Evolutionary conservation across 768 basidiomycete genomes (phyloP).

Genomic region (Zangia roseola): DNA sequence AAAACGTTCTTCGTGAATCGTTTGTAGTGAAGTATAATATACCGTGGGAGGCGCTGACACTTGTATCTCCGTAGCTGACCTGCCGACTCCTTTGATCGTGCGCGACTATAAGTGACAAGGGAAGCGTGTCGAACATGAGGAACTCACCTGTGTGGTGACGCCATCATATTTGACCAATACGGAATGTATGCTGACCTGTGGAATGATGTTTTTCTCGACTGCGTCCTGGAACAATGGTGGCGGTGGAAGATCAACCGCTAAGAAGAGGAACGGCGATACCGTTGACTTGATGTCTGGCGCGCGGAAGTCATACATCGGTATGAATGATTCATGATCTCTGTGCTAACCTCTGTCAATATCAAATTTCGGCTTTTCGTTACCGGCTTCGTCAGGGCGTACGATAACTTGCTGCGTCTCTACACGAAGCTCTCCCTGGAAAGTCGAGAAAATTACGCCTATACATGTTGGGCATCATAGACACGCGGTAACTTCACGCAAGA

Average conservation of each 20-base stretch:
- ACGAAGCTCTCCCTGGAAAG: slow-evolving; percentile 92
- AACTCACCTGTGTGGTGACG: slow-evolving; percentile 73
- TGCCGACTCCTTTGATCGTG: slow-evolving; percentile 64
- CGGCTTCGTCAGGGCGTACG: slow-evolving; percentile 72
- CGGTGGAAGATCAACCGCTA: slow-evolving; percentile 93
- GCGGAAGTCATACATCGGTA: slow-evolving; percentile 23
- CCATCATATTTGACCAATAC: slow-evolving; percentile 96
- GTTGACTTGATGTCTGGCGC: slow-evolving; percentile 77
- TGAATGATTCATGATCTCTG: slow-evolving; percentile 6
- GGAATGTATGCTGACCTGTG: slow-evolving; percentile 89
- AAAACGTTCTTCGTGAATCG: slow-evolving; percentile 96
- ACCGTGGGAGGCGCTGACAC: slow-evolving; percentile 84
- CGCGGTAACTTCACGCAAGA: slow-evolving; percentile 18
- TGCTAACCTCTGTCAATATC: slow-evolving; percentile 87
- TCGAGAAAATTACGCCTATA: slow-evolving; percentile 84
- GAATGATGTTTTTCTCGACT: slow-evolving; percentile 97
- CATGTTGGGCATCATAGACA: slow-evolving; percentile 17
- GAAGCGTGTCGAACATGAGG: slow-evolving; percentile 19
- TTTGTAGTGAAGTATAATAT: slow-evolving; percentile 93
- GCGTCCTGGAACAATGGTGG: slow-evolving; percentile 97
- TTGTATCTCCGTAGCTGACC: slow-evolving; percentile 88
- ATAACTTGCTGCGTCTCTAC: slow-evolving; percentile 93
- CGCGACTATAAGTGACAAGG: slow-evolving; percentile 11
- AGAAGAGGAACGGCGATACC: slow-evolving; percentile 90
- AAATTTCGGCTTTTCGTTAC: slow-evolving; percentile 82